Evolutionary conservation across 148 eudicot genomes (phyloP), one percentile per base, ranked within the genome.

Genomic region (Rhododendron vialii): DNA sequence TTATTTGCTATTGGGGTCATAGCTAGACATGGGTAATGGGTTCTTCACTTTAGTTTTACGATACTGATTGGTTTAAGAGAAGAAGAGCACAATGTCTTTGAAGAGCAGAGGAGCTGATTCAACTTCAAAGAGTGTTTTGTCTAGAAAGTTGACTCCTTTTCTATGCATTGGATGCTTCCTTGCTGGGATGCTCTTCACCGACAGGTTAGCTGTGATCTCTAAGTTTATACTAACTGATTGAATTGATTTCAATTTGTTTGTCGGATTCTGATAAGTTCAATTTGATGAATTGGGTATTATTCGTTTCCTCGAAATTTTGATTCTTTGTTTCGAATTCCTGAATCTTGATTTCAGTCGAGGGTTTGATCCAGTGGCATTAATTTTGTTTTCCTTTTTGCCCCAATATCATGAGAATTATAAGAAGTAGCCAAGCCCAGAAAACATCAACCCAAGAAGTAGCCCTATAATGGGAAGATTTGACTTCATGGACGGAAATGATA

Each of bases 121-220:
- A 65, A 83, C 88, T 85, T 90, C 91, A 61, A 95, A 89, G 81
- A 91, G 82, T 87, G 83, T 90, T 61, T 82, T 92, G 75, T 88
- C 96, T 5, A 67, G 91, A 88, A 96, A 93, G 86, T 89, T 88
- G 86, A 87, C 94, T 65, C 48, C 95, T 87, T 75, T 96, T 65
- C 89, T 94, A 10, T 94, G 98, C 86, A 85, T 93, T 87, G 92
- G 96, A 15, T 96, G 96, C 88, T 96, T 96, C 86, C 95, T 93
- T 85, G 92, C 89, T 85, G 98, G 98, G 48, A 93, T 92, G 96
- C 90, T 96, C 92, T 96, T 94, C 90, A 94, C 96, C 10, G 93
- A 89, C 93, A 93, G 93, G 98, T 94, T 86, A 43, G 81, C 30
- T 36, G 79, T n/a, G 20, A 35, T 76, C 82, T 84, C 51, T 50